phyloP scores from a whole-genome alignment of 2,329 filamentous ascomycete genomes.

The Pezicula radicicola region DNA sequence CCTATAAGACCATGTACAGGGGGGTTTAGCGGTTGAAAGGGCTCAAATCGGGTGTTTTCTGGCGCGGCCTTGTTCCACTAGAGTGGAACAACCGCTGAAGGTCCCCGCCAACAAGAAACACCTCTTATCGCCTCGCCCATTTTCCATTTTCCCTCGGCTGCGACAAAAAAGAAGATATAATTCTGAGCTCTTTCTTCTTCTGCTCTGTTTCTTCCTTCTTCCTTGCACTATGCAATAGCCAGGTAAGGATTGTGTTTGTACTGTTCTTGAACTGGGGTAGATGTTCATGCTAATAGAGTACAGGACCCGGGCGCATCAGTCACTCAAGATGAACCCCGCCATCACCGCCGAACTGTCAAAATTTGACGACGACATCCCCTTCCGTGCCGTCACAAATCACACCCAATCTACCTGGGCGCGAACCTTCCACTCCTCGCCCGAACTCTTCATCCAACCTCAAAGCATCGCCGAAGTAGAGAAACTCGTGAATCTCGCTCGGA shows the following conservation, averaged over 20 bases:
- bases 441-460: slow-evolving; percentile 86
- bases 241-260: background rate
- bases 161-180: background rate
- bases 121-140: background rate
- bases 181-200: background rate
- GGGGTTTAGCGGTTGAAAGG: background rate
- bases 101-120: background rate
- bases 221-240: background rate
- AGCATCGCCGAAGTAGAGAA: slow-evolving; percentile 80
- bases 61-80: background rate
- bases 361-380: slow-evolving; percentile 64
- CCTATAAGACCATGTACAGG: background rate
- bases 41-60: background rate
- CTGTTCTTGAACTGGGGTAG: background rate
- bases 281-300: background rate
- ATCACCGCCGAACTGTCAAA: slow-evolving; percentile 53
- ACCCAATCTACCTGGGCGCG: slow-evolving; percentile 91
- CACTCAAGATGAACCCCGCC: slow-evolving; percentile 33
- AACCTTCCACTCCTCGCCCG: slow-evolving; percentile 84
- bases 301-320: background rate
- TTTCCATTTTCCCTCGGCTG: too few relatives aligned
- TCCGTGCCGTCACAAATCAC: slow-evolving; percentile 71
- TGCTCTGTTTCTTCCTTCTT: background rate
- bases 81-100: background rate
- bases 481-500: slow-evolving; percentile 73